Conservation (phyloP, 163 green algal species). For the Chlamydomonas reinhardtii region DNA sequence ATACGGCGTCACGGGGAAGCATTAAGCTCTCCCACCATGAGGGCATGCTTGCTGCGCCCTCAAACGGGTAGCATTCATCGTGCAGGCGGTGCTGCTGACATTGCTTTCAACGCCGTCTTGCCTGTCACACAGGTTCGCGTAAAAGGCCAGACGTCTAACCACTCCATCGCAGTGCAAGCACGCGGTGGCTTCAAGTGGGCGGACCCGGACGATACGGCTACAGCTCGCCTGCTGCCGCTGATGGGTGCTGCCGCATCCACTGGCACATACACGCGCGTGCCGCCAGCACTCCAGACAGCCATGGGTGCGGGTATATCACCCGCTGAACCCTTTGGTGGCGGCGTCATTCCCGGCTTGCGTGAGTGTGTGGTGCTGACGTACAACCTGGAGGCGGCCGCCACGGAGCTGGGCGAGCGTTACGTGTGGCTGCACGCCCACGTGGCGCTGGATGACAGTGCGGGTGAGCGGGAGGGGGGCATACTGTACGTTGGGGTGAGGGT, state of each 20-base stretch:
- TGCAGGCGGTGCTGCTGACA: no score
- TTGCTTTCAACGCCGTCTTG: background rate
- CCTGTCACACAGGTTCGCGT: slow-evolving; percentile 7
- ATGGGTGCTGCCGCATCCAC: background rate
- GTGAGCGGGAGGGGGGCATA: background rate
- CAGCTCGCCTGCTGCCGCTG: background rate
- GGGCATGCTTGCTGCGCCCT: background rate
- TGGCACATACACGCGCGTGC: background rate
- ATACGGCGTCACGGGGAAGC: no score
- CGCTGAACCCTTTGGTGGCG: background rate
- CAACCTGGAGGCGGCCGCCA: background rate
- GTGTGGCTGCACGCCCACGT: slow-evolving; percentile 14
- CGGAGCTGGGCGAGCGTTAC: slow-evolving; percentile 36
- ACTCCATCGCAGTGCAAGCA: slow-evolving; percentile 6
- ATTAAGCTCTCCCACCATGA: no score
- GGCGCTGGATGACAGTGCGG: slow-evolving; percentile 43
- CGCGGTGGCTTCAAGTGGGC: slow-evolving; percentile 47
- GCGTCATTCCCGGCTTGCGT: slow-evolving; percentile 6
- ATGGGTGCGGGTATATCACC: no score
- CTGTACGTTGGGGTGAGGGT: no score
- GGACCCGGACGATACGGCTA: slow-evolving; percentile 12
- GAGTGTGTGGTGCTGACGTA: slow-evolving; percentile 42
- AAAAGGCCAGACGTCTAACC: background rate
- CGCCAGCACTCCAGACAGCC: background rate
- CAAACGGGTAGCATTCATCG: no score